phyloP scores from a whole-genome alignment of 495 filamentous ascomycete species.

The Tuber indicum region DNA sequence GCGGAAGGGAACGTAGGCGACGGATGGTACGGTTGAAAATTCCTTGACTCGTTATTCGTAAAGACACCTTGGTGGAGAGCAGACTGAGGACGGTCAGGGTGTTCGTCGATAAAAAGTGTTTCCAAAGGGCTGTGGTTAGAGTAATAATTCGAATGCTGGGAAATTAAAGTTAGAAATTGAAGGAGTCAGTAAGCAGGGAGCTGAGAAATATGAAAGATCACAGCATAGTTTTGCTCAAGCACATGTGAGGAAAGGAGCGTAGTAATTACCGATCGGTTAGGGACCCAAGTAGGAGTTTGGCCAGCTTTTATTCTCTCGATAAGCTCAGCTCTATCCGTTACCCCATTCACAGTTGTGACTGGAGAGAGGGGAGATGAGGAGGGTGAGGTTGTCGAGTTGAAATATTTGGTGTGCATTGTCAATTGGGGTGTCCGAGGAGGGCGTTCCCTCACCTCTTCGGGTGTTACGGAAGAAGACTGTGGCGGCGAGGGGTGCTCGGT shows the following conservation, averaged over 20 bases:
- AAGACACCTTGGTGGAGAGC: conserved; percentile 41
- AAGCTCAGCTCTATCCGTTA: conserved; percentile 62
- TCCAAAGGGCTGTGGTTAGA: conserved; percentile 28
- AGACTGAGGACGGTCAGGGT: conserved; percentile 37
- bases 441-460: conserved; percentile 18
- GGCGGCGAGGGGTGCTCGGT: conserved; percentile 26
- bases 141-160: conserved; percentile 39
- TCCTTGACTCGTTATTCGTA: conserved; percentile 26
- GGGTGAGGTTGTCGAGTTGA: conserved; percentile 14
- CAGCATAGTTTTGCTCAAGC: conserved; percentile 7
- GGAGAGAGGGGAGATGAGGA: conserved; percentile 21
- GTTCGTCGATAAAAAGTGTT: conserved; percentile 37
- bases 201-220: conserved; percentile 25
- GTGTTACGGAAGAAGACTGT: conserved; percentile 7
- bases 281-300: conserved; percentile 69
- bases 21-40: conserved; percentile 19
- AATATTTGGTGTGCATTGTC: conserved; percentile 30
- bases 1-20: conserved; percentile 12
- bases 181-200: conserved; percentile 21
- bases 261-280: conserved; percentile 56
- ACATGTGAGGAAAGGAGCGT: conserved; percentile 6
- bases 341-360: conserved; percentile 24
- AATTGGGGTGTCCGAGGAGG: conserved; percentile 15
- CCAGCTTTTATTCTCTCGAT: conserved; percentile 79
- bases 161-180: conserved; percentile 25